These are phyloP conservation scores for Erythrophleum ivorense DNA, from an alignment of 331 rosid species.

Conservation along the genomic window DNA sequence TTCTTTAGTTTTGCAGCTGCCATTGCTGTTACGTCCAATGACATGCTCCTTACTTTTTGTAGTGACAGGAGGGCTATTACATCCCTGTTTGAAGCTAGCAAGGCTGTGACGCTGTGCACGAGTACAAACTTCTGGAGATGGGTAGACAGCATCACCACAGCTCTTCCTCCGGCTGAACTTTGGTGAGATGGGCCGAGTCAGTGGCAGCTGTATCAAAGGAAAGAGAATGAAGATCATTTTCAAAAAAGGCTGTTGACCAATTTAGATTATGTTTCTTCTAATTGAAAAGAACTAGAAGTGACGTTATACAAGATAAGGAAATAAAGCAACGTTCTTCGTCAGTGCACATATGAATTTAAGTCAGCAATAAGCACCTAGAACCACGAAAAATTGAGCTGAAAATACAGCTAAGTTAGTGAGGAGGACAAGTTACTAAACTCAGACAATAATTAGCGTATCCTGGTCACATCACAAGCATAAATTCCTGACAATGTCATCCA, in stretches of 20 bases:
- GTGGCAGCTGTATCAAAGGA: conserved; percentile 71
- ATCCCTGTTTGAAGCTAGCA: conserved; percentile 54
- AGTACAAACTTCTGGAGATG: conserved; percentile 51
- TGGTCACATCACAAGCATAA: background rate
- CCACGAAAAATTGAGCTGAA: background rate
- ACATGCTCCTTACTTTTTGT: conserved; percentile 51
- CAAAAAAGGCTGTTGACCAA: conserved; percentile 19
- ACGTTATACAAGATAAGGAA: background rate
- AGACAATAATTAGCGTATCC: background rate
- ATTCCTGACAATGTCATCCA: conserved; percentile 5
- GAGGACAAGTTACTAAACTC: background rate
- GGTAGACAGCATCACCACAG: conserved; percentile 60
- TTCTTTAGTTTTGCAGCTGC: conserved; percentile 56
- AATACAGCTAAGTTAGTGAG: background rate
- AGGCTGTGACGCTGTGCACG: conserved; percentile 75
- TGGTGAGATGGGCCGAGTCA: conserved; percentile 91
- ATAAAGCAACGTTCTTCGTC: background rate
- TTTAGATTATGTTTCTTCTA: background rate
- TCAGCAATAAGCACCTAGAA: background rate
- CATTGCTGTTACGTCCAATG: conserved; percentile 46
- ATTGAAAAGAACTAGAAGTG: background rate
- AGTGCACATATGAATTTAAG: background rate
- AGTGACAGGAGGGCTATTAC: conserved; percentile 41
- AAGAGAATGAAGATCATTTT: background rate
- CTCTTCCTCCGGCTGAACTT: conserved; percentile 88